Percentiles rank a stretch among this genome's conserved stretches.
These are phyloP conservation scores for Sphagnurus paluster DNA, from an alignment of 1,284 basidiomycete genomes.

Conservation along the genomic window DNA sequence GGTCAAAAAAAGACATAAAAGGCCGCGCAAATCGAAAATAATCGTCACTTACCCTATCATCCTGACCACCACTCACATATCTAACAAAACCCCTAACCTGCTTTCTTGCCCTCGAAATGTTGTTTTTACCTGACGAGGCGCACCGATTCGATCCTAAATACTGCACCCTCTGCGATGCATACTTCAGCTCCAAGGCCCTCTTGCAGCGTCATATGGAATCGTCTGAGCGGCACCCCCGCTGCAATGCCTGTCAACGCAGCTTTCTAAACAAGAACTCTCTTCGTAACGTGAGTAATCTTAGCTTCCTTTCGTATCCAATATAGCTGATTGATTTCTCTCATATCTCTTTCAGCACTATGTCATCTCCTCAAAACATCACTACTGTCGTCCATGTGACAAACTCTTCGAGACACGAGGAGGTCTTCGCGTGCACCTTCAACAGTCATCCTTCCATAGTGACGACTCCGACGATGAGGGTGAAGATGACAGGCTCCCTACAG, in stretches of 20 bases:
- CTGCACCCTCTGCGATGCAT: slow-evolving; percentile 16
- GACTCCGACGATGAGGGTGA: slow-evolving; percentile 16
- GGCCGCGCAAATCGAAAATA: background rate
- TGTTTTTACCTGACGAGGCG: background rate
- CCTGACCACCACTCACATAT: background rate
- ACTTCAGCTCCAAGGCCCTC: slow-evolving; percentile 10
- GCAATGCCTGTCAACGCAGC: slow-evolving; percentile 12
- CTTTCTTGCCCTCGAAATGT: background rate
- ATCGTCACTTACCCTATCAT: background rate
- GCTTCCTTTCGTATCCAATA: background rate
- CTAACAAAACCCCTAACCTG: background rate
- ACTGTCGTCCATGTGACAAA: slow-evolving; percentile 14
- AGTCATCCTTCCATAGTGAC: slow-evolving; percentile 12
- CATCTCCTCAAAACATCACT: slow-evolving; percentile 12
- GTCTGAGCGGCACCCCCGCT: slow-evolving; percentile 13
- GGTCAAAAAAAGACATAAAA: background rate
- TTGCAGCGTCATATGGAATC: slow-evolving; percentile 13
- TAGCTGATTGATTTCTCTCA: background rate
- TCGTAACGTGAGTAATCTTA: slow-evolving; percentile 5
- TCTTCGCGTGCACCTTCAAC: slow-evolving; percentile 13
- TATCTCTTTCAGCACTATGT: slow-evolving; percentile 10
- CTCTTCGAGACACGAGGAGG: slow-evolving; percentile 10
- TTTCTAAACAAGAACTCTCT: slow-evolving; percentile 17
- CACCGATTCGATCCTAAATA: slow-evolving; percentile 8
- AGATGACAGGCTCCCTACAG: slow-evolving; percentile 4